phyloP scores from a whole-genome alignment of 2,329 filamentous ascomycete genomes.

The Fusarium lyarnte region DNA sequence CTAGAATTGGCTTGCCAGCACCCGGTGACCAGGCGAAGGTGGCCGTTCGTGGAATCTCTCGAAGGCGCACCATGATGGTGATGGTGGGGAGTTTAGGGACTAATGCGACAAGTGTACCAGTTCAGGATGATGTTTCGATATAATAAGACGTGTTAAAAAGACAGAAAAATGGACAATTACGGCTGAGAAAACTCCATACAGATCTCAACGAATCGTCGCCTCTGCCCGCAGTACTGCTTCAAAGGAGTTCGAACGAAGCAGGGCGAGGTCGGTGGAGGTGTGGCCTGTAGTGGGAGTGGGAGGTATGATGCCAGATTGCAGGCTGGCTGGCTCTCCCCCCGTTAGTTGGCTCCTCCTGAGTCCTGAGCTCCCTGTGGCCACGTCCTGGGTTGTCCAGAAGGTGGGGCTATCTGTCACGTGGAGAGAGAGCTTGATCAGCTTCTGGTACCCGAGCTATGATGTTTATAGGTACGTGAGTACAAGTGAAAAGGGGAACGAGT shows the following conservation, averaged over 20 bases:
- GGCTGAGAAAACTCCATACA: conserved; percentile 31
- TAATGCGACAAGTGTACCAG: conserved; percentile 40
- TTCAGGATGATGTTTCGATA: conserved; percentile 33
- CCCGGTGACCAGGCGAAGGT: conserved; percentile 97
- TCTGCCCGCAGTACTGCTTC: conserved; percentile 47
- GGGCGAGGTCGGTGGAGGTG: conserved; percentile 38
- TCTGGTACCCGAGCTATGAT: background rate
- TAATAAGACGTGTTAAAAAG: conserved; percentile 25
- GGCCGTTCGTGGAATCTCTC: conserved; percentile 96
- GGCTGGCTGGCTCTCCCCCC: conserved; percentile 37
- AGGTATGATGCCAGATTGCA: conserved; percentile 60
- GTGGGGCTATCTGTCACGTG: conserved; percentile 43
- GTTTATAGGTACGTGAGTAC: background rate
- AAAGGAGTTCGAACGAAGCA: conserved; percentile 33
- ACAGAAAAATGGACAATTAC: conserved; percentile 32
- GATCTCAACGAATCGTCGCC: conserved; percentile 36
- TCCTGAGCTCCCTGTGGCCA: conserved; percentile 45
- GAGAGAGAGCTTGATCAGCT: conserved; percentile 19
- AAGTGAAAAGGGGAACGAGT: background rate
- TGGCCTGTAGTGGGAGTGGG: conserved; percentile 42
- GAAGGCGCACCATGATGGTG: conserved; percentile 86
- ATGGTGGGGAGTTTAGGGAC: conserved; percentile 41
- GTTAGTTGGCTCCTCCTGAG: conserved; percentile 41
- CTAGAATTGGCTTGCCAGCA: conserved; percentile 80
- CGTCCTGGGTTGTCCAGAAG: conserved; percentile 40